Base-by-base conservation (phyloP, 176 grass and related monocot species). In the Cenchrus fungigraminus region DNA sequence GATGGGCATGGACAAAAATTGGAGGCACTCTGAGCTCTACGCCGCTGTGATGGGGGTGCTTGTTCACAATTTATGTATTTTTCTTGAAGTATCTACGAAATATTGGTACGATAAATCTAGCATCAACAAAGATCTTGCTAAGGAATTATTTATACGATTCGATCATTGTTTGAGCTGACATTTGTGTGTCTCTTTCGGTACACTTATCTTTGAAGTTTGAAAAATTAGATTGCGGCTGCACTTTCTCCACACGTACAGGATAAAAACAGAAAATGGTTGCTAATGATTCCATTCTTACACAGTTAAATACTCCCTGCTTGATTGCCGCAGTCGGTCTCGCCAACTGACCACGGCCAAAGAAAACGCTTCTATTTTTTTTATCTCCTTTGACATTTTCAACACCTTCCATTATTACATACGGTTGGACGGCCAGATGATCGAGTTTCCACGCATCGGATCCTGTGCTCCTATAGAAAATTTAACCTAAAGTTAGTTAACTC, bases 341-440 rank as follows among this genome's bases (percentile, higher is more conserved):
- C 84, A 66, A 75, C 59, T 65, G 76, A 54, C 20, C 66, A 71
- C 47, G 9, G 8, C 58, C 6, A 20, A 19, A 57, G 28, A 4
- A 46, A 69, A 25, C 13, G 74, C 44, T 17, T 60, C 50, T 50
- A 47, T 40, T 66, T 57, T 34, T 57, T 65, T 49, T 56, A 45
- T 65, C 66, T 58, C 60, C 16, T 65, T 84, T 85, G 76, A 89
- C 82, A 80, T 61, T 67, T 74, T 15, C 22, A 80, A 5, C 29
- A 61, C 9, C 59, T 42, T 65, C 59, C 7, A 15, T n/a, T 68
- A 68, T 28, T 12, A 20, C 37, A 67, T 40, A 16, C 47, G 14
- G 79, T 82, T 69, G 12, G 62, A 73, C 5, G 42, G 72, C 22
- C 52, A 49, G 63, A 40, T 40, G 37, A 34, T 34, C 22, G 34